Evolutionary conservation across 306 rosid species (phyloP).

Genomic region (Castanea mollissima): DNA sequence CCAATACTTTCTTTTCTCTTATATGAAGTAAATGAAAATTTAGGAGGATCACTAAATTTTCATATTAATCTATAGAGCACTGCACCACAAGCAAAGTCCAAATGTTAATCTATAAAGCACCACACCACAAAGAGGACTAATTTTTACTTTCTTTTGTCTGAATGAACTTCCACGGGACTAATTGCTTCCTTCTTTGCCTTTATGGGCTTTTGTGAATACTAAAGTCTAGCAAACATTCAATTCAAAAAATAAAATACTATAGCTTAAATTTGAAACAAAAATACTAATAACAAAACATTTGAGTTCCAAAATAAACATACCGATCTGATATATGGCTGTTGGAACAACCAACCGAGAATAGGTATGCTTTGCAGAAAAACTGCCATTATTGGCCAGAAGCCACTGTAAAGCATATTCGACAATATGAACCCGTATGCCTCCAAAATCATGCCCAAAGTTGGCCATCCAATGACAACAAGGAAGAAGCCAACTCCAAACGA

Average conservation of each 20-base stretch:
- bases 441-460: slow-evolving; percentile 87
- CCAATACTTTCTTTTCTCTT: too few species aligned
- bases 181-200: too few species aligned
- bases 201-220: not conserved
- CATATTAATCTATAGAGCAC: not conserved
- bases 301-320: slow-evolving; percentile 44
- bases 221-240: not conserved
- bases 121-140: not conserved
- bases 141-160: not conserved
- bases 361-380: slow-evolving; percentile 94
- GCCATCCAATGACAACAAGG: slow-evolving; percentile 89
- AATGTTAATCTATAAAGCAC: not conserved
- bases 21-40: too few species aligned
- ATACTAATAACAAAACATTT: not conserved
- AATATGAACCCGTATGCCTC: slow-evolving; percentile 81
- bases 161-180: not conserved
- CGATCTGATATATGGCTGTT: slow-evolving; percentile 81
- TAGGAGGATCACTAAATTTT: not conserved
- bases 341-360: slow-evolving; percentile 85
- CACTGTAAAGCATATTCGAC: slow-evolving; percentile 56
- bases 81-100: not conserved
- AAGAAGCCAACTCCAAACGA: slow-evolving; percentile 89
- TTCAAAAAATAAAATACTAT: not conserved
- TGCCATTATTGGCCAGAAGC: slow-evolving; percentile 98
- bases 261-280: not conserved